Percentiles rank a stretch among this genome's conserved stretches.
Conservation (phyloP, 1,284 basidiomycete species). For the Xerocomus nothofagi region DNA sequence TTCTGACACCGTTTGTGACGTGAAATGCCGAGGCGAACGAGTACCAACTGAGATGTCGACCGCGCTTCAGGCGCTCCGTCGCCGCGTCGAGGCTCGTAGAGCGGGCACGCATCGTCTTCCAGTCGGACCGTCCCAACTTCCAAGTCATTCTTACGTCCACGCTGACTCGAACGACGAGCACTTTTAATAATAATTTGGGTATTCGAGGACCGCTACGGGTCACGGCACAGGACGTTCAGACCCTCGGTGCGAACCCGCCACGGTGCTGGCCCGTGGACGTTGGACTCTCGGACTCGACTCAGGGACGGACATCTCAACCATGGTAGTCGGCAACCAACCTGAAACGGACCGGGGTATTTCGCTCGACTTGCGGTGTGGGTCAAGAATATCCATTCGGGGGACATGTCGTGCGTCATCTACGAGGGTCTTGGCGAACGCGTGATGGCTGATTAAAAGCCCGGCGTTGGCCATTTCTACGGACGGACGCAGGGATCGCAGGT, state of each 20-base stretch:
- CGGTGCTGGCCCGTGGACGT: constrained; percentile 1
- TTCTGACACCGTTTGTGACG: no score
- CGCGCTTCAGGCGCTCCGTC: background rate
- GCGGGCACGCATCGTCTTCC: no score
- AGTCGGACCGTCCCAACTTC: no score
- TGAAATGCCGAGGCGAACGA: background rate
- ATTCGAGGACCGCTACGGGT: constrained; percentile 4
- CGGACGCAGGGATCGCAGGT: background rate
- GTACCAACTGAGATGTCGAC: background rate
- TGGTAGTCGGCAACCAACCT: constrained; percentile 1
- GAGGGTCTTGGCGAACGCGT: constrained; percentile 2
- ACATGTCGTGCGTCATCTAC: no score
- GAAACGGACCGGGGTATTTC: constrained; percentile 5
- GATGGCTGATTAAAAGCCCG: constrained; percentile 9
- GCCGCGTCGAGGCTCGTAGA: background rate
- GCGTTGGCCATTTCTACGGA: background rate
- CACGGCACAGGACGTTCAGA: background rate
- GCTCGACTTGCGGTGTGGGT: no score
- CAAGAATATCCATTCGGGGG: background rate
- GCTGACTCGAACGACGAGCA: background rate
- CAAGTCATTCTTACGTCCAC: background rate
- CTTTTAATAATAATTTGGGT: constrained; percentile 6
- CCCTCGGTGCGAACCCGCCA: background rate
- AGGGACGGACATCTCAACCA: no score
- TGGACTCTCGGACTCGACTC: no score